Evolutionary conservation across 2,329 filamentous ascomycete species (phyloP).

Genomic region (Diplocarpon mali): DNA sequence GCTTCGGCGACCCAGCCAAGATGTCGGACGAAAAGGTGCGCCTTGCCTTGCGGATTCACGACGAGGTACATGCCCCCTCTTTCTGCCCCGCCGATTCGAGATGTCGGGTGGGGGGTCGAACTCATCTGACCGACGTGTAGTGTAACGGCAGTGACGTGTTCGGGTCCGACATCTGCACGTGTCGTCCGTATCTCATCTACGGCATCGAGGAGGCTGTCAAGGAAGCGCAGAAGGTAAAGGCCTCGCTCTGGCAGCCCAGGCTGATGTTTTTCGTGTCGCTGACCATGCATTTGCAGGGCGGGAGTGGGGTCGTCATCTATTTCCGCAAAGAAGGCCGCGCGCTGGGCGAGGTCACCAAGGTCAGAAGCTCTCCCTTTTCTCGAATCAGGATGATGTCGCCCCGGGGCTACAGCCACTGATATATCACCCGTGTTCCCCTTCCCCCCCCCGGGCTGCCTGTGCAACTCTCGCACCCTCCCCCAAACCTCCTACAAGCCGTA

Average conservation of each 20-base stretch:
- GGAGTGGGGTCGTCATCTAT: conserved; percentile 61
- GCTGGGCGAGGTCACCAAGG: conserved; percentile 65
- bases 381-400: conserved; percentile 42
- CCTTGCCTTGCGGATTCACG: conserved; percentile 75
- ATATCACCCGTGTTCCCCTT: conserved; percentile 9
- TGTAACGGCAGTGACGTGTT: conserved; percentile 98
- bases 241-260: conserved; percentile 1
- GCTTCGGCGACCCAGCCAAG: conserved; percentile 88
- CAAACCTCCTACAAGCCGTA: too few species aligned
- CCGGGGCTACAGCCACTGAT: conserved; percentile 52
- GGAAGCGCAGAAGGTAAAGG: conserved; percentile 63
- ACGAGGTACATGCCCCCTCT: conserved; percentile 31
- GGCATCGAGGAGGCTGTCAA: conserved; percentile 97
- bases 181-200: conserved; percentile 88
- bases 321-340: conserved; percentile 96
- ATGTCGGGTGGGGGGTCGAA: background rate
- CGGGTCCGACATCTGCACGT: conserved; percentile 95
- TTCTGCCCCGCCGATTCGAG: too few species aligned
- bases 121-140: conserved; percentile 28
- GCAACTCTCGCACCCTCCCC: conserved; percentile 7
- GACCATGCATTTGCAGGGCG: conserved; percentile 11
- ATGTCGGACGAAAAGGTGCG: conserved; percentile 78
- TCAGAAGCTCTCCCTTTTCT: conserved; percentile 29
- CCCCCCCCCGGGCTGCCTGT: conserved; percentile 7
- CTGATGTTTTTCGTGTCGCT: conserved; percentile 1